Evolutionary conservation across 2,329 filamentous ascomycete species (phyloP), one percentile per base, ranked within the genome.

Genomic region (Ramularia endophylla): DNA sequence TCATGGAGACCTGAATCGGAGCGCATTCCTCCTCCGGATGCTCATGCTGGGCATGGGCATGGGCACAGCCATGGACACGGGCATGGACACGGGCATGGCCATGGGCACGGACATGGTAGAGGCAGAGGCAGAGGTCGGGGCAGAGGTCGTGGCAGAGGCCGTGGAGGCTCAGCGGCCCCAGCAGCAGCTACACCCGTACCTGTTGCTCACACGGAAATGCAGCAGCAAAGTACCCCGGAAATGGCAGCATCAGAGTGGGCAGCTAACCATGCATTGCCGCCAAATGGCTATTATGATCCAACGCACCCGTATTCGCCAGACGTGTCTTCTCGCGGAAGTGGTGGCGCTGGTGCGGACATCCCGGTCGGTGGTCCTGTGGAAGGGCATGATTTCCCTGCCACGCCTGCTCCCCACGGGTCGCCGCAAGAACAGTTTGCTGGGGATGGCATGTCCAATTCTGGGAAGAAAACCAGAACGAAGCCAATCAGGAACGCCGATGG

Each of bases 381-480:
- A 36, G 38, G 46, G 25, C 40, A 42, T 15, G 54, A 56, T 7
- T 55, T 46, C 18, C 54, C 54, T 18, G 47, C 52, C 9, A 56
- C 54, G 7, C 54, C 54, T 15, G 38, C 45, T 6, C 44, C 44
- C 31, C 45, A 38, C 18, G 36, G 38, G n/a, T 43, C 34, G 5
- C 36, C 36, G 11, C 46, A 44, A 20, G 53, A 51, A 20, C 38
- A 39, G 12, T 46, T 49, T 30, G 31, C 41, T 4, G 31, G 40
- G 8, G 40, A 20, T n/a, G 30, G 29, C 15, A 48, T 47, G 30
- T 40, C 38, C 9, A 49, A 48, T 31, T 51, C 44, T 9, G 48
- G 52, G 22, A 73, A 73, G 59, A 71, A 70, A 54, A 69, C 67
- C 2, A 62, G 70, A n/a, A 71, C 68, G 4, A 73, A 72, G 52